Evolutionary conservation across 768 basidiomycete genomes (phyloP).

Genomic region (Amanita fuliginea): DNA sequence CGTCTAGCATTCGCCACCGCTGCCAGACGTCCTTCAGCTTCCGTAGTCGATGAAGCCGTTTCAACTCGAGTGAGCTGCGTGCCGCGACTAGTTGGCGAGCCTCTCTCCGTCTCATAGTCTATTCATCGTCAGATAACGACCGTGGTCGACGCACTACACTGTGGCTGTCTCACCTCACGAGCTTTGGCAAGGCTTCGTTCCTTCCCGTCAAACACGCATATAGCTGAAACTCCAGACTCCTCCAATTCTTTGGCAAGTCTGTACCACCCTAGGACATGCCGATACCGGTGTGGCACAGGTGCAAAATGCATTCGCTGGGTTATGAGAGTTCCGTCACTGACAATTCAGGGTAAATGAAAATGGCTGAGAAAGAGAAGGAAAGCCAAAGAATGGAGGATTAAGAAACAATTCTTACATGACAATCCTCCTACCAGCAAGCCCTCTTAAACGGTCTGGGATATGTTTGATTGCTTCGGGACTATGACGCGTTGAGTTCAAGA

Average conservation of each 20-base stretch:
- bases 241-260: conserved; percentile 52
- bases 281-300: conserved; percentile 46
- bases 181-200: conserved; percentile 57
- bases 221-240: conserved; percentile 41
- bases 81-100: conserved; percentile 34
- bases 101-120: conserved; percentile 49
- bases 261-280: conserved; percentile 77
- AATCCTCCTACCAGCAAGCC: conserved; percentile 54
- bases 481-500: background rate
- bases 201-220: conserved; percentile 77
- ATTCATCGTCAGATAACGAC: background rate
- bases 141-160: background rate
- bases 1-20: conserved; percentile 23
- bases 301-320: conserved; percentile 77
- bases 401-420: conserved; percentile 48
- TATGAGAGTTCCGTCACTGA: conserved; percentile 77
- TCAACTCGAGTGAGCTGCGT: conserved; percentile 47
- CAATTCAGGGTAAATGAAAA: conserved; percentile 2
- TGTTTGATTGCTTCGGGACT: conserved; percentile 58
- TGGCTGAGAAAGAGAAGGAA: too few species aligned
- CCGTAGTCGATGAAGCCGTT: conserved; percentile 43
- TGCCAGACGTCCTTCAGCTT: conserved; percentile 28
- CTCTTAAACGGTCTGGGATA: conserved; percentile 53
- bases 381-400: conserved; percentile 5
- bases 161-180: conserved; percentile 42